Evolutionary conservation across 257 asterid genomes (phyloP).

Genomic region (Avicennia marina): DNA sequence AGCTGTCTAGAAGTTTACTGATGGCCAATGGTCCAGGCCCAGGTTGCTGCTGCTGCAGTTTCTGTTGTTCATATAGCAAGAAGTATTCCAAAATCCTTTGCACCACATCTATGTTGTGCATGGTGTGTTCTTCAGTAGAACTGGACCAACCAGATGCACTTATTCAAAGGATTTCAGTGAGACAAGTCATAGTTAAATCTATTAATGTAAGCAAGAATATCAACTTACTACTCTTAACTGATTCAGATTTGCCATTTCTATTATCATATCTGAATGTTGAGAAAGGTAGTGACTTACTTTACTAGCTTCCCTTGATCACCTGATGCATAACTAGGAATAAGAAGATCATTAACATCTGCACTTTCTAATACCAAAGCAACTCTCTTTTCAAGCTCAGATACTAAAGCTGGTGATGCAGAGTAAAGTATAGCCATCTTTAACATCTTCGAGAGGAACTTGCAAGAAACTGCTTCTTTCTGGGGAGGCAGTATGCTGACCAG

Average conservation of each 20-base stretch:
- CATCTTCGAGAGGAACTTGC: conserved; percentile 63
- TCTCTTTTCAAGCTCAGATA: conserved; percentile 80
- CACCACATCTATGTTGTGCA: conserved; percentile 56
- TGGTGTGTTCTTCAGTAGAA: conserved; percentile 36
- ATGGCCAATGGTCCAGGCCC: conserved; percentile 39
- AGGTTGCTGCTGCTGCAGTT: conserved; percentile 35
- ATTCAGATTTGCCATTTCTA: no score
- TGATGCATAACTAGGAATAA: conserved; percentile 49
- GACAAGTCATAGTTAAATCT: conserved; percentile 2
- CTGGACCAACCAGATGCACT: conserved; percentile 31
- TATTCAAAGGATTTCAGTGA: conserved; percentile 12
- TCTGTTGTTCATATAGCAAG: conserved; percentile 51
- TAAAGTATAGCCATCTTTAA: conserved; percentile 53
- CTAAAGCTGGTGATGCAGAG: conserved; percentile 64
- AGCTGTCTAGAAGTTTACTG: conserved; percentile 72
- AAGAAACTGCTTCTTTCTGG: conserved; percentile 59
- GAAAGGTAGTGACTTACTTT: conserved; percentile 49
- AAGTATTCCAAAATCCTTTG: conserved; percentile 76
- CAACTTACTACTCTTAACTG: no score
- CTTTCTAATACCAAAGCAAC: conserved; percentile 59
- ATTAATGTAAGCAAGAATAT: background rate
- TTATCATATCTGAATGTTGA: no score
- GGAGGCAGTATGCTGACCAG: conserved; percentile 66
- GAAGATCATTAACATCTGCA: conserved; percentile 59
- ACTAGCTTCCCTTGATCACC: conserved; percentile 44